Conservation (phyloP, 768 basidiomycete species). For the Pleurotus citrinopileatus region DNA sequence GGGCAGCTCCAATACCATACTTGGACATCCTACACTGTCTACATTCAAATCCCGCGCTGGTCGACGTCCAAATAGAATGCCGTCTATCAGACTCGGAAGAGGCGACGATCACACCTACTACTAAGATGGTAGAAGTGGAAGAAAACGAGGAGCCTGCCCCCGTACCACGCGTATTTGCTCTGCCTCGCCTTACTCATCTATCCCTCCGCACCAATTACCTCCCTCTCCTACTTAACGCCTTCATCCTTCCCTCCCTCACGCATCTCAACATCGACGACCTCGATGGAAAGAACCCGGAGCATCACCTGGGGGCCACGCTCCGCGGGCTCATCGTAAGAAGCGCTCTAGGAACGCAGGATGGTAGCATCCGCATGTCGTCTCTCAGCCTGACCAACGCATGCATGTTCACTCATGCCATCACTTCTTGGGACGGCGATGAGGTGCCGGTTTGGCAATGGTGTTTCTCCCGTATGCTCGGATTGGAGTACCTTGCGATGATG, state of each 20-base stretch:
- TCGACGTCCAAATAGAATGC: constrained; percentile 19
- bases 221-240: constrained; percentile 24
- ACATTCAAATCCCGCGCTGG: constrained; percentile 15
- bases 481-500: background rate
- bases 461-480: background rate
- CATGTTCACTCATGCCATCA: constrained; percentile 9
- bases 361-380: background rate
- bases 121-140: constrained; percentile 3
- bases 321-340: constrained; percentile 4
- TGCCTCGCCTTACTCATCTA: constrained; percentile 22
- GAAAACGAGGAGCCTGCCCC: background rate
- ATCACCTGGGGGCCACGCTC: constrained; percentile 5
- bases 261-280: constrained; percentile 30
- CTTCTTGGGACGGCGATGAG: constrained; percentile 3
- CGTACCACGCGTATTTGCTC: constrained; percentile 7
- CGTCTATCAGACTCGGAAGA: constrained; percentile 14
- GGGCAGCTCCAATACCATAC: constrained; percentile 21
- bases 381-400: constrained; percentile 6
- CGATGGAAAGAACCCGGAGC: constrained; percentile 23
- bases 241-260: constrained; percentile 28
- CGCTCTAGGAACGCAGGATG: constrained; percentile 1
- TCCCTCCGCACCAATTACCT: constrained; percentile 33
- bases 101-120: background rate
- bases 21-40: constrained; percentile 18
- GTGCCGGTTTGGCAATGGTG: constrained; percentile 9